A percentile compares a stretch with the other conserved stretches of the same genome.
These are phyloP conservation scores for Sphagnum tenellum DNA, from an alignment of 225 moss, liverwort and hornwort genomes.

Conservation along the genomic window DNA sequence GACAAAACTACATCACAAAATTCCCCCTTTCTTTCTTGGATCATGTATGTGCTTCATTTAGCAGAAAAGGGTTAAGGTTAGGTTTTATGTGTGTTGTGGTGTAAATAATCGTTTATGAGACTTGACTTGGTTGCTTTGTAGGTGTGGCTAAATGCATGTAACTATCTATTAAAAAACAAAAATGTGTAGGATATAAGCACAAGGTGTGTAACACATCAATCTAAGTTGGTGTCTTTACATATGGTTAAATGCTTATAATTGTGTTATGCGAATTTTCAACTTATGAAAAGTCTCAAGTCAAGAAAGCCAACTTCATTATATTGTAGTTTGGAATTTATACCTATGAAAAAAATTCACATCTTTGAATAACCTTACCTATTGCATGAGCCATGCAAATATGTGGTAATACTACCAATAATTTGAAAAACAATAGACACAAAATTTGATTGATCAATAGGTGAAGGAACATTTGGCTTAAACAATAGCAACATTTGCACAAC, in stretches of 20 bases:
- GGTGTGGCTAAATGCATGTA: conserved; percentile 28
- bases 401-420: conserved; percentile 97
- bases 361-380: conserved; percentile 1
- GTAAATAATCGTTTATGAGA: not conserved
- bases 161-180: conserved; percentile 96
- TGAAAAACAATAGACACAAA: conserved; percentile 99
- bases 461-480: conserved; percentile 94
- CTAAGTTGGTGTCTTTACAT: not conserved
- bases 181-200: conserved; percentile 97
- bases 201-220: conserved; percentile 34
- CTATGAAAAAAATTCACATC: no score
- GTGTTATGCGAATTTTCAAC: not conserved
- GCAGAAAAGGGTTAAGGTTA: no score
- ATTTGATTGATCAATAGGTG: conserved; percentile 95
- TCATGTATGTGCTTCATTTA: no score
- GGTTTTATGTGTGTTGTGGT: no score
- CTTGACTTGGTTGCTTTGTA: not conserved
- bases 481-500: conserved; percentile 59
- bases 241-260: not conserved
- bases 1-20: no score
- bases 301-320: not conserved
- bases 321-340: not conserved
- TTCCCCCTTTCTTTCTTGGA: no score
- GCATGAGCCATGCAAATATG: conserved; percentile 69
- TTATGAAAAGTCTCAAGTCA: not conserved